Percentiles rank a stretch among this genome's conserved stretches.
phyloP scores from a whole-genome alignment of 441 rosid species.

The Brassica hybrid region DNA sequence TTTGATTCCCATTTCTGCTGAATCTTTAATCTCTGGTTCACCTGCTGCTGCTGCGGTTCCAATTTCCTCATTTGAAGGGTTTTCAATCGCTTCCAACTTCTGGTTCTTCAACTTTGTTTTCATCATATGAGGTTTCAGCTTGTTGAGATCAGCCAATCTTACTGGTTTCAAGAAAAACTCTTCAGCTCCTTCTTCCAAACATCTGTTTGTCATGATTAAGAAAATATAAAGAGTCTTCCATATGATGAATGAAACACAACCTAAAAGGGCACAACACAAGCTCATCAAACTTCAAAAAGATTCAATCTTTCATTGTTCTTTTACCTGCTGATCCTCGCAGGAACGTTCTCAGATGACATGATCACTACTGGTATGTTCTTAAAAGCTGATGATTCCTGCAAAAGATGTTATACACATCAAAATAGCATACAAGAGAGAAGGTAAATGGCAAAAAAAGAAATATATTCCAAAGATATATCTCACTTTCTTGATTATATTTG shows the following conservation, averaged over 20 bases:
- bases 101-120: constrained; percentile 55
- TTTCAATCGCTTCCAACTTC: constrained; percentile 40
- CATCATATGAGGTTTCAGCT: constrained; percentile 61
- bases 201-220: constrained; percentile 41
- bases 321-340: constrained; percentile 67
- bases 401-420: constrained; percentile 3
- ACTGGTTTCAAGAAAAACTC: constrained; percentile 75
- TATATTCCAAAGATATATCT: constrained; percentile 15
- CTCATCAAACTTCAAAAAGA: background rate
- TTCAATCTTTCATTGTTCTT: background rate
- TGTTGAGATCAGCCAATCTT: constrained; percentile 54
- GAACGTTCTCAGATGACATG: constrained; percentile 79
- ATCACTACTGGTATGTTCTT: constrained; percentile 68
- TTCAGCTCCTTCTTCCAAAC: constrained; percentile 75
- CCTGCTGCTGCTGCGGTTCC: background rate
- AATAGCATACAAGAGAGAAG: constrained; percentile 16
- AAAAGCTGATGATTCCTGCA: constrained; percentile 66
- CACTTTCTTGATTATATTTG: constrained; percentile 8
- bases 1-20: constrained; percentile 6
- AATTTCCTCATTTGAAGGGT: constrained; percentile 4
- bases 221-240: background rate
- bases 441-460: constrained; percentile 6
- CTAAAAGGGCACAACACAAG: background rate
- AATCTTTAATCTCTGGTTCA: constrained; percentile 32
- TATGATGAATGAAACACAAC: constrained; percentile 1